These are phyloP conservation scores for Gossypium turneri DNA, from an alignment of 345 rosid genomes.

Conservation along the genomic window DNA sequence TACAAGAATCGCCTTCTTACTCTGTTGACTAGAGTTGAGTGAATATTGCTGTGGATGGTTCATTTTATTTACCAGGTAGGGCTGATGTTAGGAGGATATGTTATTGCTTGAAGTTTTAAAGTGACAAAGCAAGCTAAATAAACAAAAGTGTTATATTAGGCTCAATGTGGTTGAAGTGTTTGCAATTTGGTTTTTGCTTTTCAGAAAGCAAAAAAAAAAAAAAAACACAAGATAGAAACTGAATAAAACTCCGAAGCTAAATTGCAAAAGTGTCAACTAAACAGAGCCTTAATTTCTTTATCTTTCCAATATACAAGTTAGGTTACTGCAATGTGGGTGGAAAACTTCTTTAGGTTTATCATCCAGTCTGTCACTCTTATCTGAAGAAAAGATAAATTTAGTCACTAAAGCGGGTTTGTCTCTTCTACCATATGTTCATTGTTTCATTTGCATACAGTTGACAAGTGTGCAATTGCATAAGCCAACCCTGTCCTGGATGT, in stretches of 20 bases:
- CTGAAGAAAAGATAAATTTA: neutral
- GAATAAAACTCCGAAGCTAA: neutral
- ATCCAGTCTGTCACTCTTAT: neutral
- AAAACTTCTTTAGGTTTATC: neutral
- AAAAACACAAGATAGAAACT: neutral
- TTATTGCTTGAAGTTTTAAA: neutral
- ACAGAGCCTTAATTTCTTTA: neutral
- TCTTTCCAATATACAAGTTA: neutral
- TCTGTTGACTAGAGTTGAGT: neutral
- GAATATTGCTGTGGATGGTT: neutral
- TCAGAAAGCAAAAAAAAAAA: neutral
- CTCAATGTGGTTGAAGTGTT: neutral
- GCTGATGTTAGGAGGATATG: neutral
- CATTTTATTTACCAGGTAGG: neutral
- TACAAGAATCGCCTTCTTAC: neutral
- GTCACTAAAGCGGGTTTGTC: neutral
- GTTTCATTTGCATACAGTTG: neutral
- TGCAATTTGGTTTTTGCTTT: neutral
- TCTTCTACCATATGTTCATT: neutral
- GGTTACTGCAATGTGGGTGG: neutral
- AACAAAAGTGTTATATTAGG: neutral
- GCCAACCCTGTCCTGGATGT: neutral
- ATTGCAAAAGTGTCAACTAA: neutral
- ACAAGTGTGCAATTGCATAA: neutral
- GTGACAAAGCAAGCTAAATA: neutral